Conservation (phyloP, 1,139 yeast species). For the Protomyces macrosporus region DNA sequence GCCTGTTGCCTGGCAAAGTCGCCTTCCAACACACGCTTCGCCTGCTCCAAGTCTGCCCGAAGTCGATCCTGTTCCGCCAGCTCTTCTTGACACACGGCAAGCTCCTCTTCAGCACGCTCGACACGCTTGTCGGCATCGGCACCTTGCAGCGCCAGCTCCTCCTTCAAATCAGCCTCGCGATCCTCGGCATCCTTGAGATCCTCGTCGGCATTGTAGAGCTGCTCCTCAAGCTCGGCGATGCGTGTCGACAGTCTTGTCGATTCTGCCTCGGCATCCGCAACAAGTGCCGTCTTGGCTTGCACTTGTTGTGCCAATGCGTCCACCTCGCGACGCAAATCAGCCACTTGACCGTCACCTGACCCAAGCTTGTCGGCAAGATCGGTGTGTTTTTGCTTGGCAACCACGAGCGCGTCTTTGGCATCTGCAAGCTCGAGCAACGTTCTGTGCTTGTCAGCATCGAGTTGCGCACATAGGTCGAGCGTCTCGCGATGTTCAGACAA, state of each 20-base stretch:
- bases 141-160: constrained; percentile 12
- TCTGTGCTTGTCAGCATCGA: not conserved
- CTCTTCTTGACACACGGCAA: not conserved
- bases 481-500: not conserved
- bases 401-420: constrained; percentile 16
- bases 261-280: not conserved
- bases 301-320: constrained; percentile 11
- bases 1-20: not conserved
- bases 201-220: constrained; percentile 6
- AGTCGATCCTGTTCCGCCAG: not conserved
- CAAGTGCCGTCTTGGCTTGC: not conserved
- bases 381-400: constrained; percentile 8
- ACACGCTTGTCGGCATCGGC: not conserved
- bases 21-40: not conserved
- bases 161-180: not conserved
- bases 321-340: constrained; percentile 8
- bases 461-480: not conserved
- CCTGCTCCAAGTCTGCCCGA: not conserved
- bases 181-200: not conserved
- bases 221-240: constrained; percentile 7
- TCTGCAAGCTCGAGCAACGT: constrained; percentile 9
- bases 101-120: not conserved
- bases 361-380: not conserved
- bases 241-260: not conserved
- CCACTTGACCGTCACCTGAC: not conserved